phyloP scores from a whole-genome alignment of 495 filamentous ascomycete genomes.

The Penicillium macrosclerotiorum region DNA sequence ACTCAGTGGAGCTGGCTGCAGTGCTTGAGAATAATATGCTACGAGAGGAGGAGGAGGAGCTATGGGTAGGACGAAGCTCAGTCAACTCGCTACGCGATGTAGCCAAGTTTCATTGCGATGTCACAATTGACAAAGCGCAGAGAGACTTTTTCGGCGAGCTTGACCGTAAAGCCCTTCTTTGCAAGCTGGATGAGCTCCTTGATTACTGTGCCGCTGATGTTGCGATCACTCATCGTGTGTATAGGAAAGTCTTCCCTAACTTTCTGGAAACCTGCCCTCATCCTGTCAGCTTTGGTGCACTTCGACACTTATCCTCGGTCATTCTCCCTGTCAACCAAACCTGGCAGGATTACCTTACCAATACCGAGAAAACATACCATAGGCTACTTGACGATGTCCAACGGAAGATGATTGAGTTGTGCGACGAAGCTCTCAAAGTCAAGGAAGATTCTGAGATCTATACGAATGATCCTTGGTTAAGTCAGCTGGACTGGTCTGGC shows the following conservation, averaged over 20 bases:
- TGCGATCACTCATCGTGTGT: conserved; percentile 86
- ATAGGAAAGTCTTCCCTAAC: conserved; percentile 83
- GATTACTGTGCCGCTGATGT: conserved; percentile 98
- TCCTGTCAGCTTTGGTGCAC: conserved; percentile 93
- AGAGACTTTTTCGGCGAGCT: conserved; percentile 86
- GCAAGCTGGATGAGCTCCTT: conserved; percentile 74
- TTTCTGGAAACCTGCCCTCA: conserved; percentile 90
- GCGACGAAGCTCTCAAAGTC: conserved; percentile 69
- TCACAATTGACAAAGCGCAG: conserved; percentile 86
- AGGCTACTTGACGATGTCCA: conserved; percentile 72
- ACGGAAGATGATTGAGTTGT: conserved; percentile 66
- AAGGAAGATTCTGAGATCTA: conserved; percentile 68
- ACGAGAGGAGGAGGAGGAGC: conserved; percentile 82
- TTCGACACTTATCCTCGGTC: conserved; percentile 87
- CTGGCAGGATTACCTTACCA: conserved; percentile 80
- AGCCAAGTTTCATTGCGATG: conserved; percentile 90
- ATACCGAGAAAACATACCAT: conserved; percentile 81
- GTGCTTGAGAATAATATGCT: conserved; percentile 66
- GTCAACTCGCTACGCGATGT: conserved; percentile 95
- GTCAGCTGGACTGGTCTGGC: conserved; percentile 92
- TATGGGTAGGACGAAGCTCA: conserved; percentile 93
- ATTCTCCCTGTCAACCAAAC: conserved; percentile 85
- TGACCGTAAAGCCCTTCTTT: conserved; percentile 63
- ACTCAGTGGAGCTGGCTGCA: conserved; percentile 65
- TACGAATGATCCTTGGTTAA: conserved; percentile 80